Base-by-base conservation (phyloP, 352 stramenopile species). In the Phytopythium mirpurense region DNA sequence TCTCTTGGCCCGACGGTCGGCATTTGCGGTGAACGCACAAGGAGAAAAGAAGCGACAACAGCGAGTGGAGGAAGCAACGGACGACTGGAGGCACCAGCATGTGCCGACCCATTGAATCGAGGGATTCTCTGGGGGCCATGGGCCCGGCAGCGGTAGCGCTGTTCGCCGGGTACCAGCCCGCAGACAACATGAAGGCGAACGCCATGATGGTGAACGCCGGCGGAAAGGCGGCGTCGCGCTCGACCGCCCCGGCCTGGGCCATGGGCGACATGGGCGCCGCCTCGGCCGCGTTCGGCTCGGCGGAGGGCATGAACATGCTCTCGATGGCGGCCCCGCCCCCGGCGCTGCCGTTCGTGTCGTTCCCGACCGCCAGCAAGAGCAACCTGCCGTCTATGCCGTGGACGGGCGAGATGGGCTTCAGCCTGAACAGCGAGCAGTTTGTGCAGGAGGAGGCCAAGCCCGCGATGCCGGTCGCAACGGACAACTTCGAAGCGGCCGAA, bases 101-200 rank as follows among this genome's bases (percentile, higher is more conserved):
- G 81, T 91, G 81, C 64, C 78, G 81, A 70, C 81, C 81, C 60
- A 91, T 91, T 74, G 81, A 89, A 73, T 89, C 78, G 38, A 51
- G 81, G 51, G 76, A 91, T 84, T 86, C 81, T 72, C 67, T 91
- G 65, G 76, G 76, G 72, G 80, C 70, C 67, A 88, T 89, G 75
- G 77, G 77, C 63, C 69, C 74, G 34, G 75, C 78, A 57, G 76
- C 80, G 63, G 74, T 79, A 19, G 78, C 72, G 68, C 66, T 91
- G 63, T 89, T 91, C 48, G 75, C 78, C 35, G 78, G 78, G 62
- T 89, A 88, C 70, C 78, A 82, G 52, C 74, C 74, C 56, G 68
- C 77, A 56, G 71, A 70, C 50, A 75, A 50, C 44, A 74, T 60
- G 54, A 65, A 76, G 43, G 31, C 46, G 7, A 50, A 37, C 53